A percentile compares a stretch with the other conserved stretches of the same genome.
Conservation (phyloP, 306 rosid genomes). For the Vicia villosa region DNA sequence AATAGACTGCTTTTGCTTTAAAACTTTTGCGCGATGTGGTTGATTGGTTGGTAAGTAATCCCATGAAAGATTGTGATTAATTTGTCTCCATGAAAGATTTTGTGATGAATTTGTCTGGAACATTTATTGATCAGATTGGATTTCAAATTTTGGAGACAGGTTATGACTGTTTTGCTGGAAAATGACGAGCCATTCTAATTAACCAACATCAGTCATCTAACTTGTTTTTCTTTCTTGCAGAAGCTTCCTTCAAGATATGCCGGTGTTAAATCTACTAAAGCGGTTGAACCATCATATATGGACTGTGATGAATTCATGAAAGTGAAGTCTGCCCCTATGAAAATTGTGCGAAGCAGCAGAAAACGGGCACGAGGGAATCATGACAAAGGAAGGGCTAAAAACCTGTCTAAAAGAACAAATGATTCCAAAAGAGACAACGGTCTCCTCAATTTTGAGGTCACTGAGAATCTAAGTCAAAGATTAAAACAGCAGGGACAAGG, state of each 20-base stretch:
- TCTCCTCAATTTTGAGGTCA: constrained; percentile 43
- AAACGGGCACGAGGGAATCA: constrained; percentile 67
- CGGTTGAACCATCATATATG: constrained; percentile 46
- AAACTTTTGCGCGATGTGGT: not conserved
- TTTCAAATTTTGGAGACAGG: not conserved
- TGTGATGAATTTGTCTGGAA: not conserved
- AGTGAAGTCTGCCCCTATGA: constrained; percentile 49
- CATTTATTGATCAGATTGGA: constrained; percentile 11
- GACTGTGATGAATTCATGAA: constrained; percentile 45
- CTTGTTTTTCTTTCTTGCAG: constrained; percentile 49
- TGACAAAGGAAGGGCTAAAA: constrained; percentile 66
- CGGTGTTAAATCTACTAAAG: constrained; percentile 52
- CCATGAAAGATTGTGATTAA: constrained; percentile 17
- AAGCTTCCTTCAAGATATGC: constrained; percentile 62
- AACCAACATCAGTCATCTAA: constrained; percentile 15
- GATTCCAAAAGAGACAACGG: constrained; percentile 44
- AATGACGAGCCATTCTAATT: not conserved
- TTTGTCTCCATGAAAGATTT: constrained; percentile 14
- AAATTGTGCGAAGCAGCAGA: constrained; percentile 47
- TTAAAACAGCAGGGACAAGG: constrained; percentile 54
- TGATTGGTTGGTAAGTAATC: constrained; percentile 10
- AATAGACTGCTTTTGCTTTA: constrained; percentile 13
- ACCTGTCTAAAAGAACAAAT: constrained; percentile 44
- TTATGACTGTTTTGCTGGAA: constrained; percentile 19
- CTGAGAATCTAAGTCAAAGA: constrained; percentile 51